Percentiles rank a stretch among this genome's conserved stretches.
Evolutionary conservation across 208 protist species (phyloP).

Genomic region (Endotrypanum monterogeii): DNA sequence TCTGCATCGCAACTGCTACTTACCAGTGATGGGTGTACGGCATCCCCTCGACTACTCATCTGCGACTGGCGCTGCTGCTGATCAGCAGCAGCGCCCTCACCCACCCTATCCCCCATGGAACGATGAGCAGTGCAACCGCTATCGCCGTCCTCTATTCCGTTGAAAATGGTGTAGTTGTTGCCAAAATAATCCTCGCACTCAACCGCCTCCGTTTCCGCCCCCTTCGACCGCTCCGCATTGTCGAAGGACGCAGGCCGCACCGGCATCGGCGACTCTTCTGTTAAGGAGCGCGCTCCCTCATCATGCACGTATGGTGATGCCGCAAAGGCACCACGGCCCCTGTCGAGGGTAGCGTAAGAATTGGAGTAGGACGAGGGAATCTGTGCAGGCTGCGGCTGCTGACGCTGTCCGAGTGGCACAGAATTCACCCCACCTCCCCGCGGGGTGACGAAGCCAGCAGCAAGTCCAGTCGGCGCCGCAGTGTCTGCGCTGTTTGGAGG

Average conservation of each 20-base stretch:
- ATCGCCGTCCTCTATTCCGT: background rate
- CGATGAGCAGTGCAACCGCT: background rate
- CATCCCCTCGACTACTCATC: background rate
- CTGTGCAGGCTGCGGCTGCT: slow-evolving; percentile 2
- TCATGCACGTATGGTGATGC: slow-evolving; percentile 26
- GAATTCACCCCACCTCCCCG: background rate
- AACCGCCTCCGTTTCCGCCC: background rate
- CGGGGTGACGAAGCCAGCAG: slow-evolving; percentile 8
- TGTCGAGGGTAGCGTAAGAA: background rate
- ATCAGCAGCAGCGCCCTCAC: background rate
- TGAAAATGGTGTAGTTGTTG: background rate
- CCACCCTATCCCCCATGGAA: background rate
- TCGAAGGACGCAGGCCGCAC: slow-evolving; percentile 23
- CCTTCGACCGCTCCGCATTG: slow-evolving; percentile 10
- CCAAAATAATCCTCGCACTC: slow-evolving; percentile 1
- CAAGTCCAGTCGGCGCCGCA: background rate
- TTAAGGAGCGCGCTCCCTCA: slow-evolving; percentile 6
- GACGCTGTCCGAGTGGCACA: too few species aligned
- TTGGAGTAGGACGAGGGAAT: background rate
- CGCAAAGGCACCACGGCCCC: slow-evolving; percentile 20
- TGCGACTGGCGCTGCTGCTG: background rate
- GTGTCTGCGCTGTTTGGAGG: background rate
- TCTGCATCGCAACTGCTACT: slow-evolving; percentile 7
- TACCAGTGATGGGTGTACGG: background rate
- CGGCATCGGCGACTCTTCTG: slow-evolving; percentile 28